Evolutionary conservation across 495 filamentous ascomycete genomes (phyloP).

Genomic region (Podospora anserina): DNA sequence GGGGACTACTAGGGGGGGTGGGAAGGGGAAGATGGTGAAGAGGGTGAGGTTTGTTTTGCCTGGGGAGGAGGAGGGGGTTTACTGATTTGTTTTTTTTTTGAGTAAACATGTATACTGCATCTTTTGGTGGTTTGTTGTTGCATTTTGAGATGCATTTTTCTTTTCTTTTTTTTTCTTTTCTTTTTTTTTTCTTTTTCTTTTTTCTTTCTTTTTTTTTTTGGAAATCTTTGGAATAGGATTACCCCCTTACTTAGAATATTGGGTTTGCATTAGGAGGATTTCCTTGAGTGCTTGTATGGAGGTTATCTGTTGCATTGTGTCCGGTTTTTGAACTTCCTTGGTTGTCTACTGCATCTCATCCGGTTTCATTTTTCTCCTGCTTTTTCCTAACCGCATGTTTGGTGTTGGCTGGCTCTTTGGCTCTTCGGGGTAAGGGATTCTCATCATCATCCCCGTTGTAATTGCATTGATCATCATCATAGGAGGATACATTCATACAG

Average conservation of each 20-base stretch:
- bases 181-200: no score
- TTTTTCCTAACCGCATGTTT: not conserved
- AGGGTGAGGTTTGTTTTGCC: slow-evolving; percentile 50
- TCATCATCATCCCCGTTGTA: not conserved
- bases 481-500: not conserved
- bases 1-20: slow-evolving; percentile 28
- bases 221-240: no score
- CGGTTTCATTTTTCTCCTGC: not conserved
- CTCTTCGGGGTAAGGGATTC: not conserved
- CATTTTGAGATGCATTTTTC: not conserved
- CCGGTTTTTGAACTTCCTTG: no score
- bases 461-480: not conserved
- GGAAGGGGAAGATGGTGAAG: slow-evolving; percentile 49
- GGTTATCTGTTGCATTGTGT: not conserved
- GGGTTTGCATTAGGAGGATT: no score
- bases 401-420: slow-evolving; percentile 4
- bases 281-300: no score
- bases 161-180: no score
- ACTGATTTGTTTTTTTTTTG: slow-evolving; percentile 11
- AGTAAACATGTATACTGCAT: not conserved
- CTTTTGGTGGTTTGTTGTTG: not conserved
- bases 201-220: no score
- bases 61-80: slow-evolving; percentile 22
- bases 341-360: not conserved
- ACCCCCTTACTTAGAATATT: no score